Evolutionary conservation across 73 alveolate genomes (phyloP).

Genomic region (Tetrahymena elliotti): DNA sequence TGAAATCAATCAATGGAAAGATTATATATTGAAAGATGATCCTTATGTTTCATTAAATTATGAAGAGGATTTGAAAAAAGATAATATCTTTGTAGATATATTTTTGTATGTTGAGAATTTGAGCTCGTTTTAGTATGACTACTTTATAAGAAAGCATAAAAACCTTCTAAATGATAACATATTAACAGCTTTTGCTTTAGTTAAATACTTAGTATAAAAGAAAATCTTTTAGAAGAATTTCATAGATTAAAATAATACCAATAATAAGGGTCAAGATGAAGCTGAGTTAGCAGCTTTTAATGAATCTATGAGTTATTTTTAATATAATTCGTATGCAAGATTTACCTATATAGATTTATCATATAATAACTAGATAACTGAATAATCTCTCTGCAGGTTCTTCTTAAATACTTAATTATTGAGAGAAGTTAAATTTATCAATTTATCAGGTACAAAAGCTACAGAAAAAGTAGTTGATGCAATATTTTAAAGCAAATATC

Average conservation of each 20-base stretch:
- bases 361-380: neutral
- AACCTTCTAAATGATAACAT: neutral
- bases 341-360: neutral
- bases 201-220: neutral
- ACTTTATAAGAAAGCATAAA: neutral
- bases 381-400: neutral
- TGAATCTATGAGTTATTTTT: neutral
- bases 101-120: neutral
- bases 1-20: neutral
- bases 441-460: neutral
- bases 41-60: neutral
- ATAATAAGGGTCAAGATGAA: neutral
- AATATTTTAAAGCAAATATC: neutral
- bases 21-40: neutral
- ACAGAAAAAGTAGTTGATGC: neutral
- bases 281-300: neutral
- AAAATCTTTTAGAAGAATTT: no score
- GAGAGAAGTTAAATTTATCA: neutral
- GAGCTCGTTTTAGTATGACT: neutral
- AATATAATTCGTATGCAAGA: neutral
- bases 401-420: neutral
- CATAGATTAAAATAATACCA: neutral
- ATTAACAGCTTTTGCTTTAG: neutral
- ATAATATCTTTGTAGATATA: neutral
- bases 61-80: neutral